Base-by-base conservation (phyloP, 345 rosid species). In the Brassica juncea region DNA sequence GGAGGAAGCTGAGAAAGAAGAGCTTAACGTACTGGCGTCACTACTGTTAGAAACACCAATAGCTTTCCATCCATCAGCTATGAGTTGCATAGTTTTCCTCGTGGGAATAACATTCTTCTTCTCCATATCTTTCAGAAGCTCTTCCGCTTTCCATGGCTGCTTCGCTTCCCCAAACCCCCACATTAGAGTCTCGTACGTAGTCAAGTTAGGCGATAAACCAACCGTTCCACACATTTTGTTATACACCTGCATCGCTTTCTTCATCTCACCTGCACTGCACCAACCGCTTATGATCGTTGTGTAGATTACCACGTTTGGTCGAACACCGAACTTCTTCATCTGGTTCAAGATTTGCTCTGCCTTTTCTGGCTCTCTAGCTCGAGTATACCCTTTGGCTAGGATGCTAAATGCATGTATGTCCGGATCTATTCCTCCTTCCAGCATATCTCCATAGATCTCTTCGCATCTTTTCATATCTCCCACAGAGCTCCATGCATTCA, bases 81-180 rank as follows among this genome's bases (percentile, higher is more conserved):
- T 83, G 34, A 91, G 93, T 84, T 89, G 90, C 71, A 89, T 58
- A 3, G 94, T 91, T 84, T 88, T 88, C 72, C 71, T 85, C 52
- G 77, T 81, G 1, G 94, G 91, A 68, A 42, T 49, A 68, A 94
- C 82, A 4, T 92, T 89, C 47, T 78, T 86, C 71, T 85, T 87
- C 82, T 90, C 86, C 94, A 93, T 93, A 11, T 71, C 59, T 77
- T 84, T 85, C 72, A 93, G 34, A 76, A 93, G 74, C 61, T 91
- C 93, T 84, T 90, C 97, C 4, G 91, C 97, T 85, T 87, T 87
- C 93, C 92, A 79, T 2, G 98, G 98, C 78, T 86, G 97, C 61
- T 85, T 92, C 10, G 89, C 91, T 83, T 94, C 97, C 66, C 93
- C 94, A 49, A 71, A 92, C 42, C 97, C 98, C 97, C 97, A 90